A percentile compares a stretch with the other conserved stretches of the same genome.
These are phyloP conservation scores for Trametes gibbosa DNA, from an alignment of 768 basidiomycete species.

Conservation along the genomic window DNA sequence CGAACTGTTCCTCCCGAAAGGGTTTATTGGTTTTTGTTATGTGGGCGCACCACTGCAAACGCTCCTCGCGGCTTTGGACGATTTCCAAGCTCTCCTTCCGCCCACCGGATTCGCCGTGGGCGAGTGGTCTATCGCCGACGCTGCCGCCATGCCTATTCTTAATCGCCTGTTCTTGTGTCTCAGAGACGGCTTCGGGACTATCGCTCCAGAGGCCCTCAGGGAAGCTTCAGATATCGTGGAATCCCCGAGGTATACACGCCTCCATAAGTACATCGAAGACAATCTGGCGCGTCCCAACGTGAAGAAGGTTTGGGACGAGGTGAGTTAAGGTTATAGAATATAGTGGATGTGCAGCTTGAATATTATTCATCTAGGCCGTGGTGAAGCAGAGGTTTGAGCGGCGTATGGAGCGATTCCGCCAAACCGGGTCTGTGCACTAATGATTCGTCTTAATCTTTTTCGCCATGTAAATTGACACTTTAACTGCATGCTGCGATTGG, in stretches of 20 bases:
- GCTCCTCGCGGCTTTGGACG: conserved; percentile 42
- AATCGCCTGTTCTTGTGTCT: conserved; percentile 45
- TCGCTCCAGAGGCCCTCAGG: conserved; percentile 42
- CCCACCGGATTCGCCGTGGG: conserved; percentile 42
- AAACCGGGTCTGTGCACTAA: not conserved
- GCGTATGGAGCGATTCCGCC: not conserved
- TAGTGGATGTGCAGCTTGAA: not conserved
- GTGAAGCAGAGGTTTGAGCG: not conserved
- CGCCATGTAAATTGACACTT: no score
- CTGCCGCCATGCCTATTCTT: conserved; percentile 56
- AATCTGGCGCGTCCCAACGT: conserved; percentile 1
- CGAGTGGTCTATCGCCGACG: conserved; percentile 60
- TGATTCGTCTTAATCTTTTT: not conserved
- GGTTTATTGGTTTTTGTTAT: conserved; percentile 35
- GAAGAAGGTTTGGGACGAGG: conserved; percentile 1
- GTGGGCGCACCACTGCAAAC: conserved; percentile 37
- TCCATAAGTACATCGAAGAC: conserved; percentile 45
- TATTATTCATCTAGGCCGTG: not conserved
- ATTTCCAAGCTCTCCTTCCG: conserved; percentile 50
- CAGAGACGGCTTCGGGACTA: conserved; percentile 52
- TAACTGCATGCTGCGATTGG: no score
- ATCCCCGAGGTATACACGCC: conserved; percentile 45
- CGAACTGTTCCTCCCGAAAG: conserved; percentile 42
- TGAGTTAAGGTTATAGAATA: not conserved
- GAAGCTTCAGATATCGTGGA: conserved; percentile 42